phyloP scores from a whole-genome alignment of 2,329 filamentous ascomycete species.

The Colletotrichum nymphaeae region DNA sequence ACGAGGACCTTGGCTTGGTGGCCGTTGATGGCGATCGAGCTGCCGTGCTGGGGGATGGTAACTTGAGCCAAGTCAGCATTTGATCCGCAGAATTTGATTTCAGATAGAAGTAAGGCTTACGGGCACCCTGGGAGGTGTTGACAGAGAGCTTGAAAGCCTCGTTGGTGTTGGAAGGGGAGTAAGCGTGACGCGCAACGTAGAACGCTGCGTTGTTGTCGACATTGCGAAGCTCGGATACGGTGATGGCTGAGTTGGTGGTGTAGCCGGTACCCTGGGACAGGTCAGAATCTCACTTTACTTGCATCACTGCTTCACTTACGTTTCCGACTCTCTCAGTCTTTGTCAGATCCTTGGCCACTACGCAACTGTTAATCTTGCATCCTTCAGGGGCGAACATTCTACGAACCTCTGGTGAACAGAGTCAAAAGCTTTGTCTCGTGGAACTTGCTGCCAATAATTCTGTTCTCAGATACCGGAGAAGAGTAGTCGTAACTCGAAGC shows the following conservation, averaged over 20 bases:
- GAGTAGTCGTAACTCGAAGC: slow-evolving; percentile 74
- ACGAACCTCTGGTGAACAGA: slow-evolving; percentile 62
- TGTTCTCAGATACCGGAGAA: slow-evolving; percentile 69
- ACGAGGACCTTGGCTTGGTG: slow-evolving; percentile 72
- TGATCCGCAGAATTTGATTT: fast-evolving
- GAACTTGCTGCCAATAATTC: slow-evolving; percentile 68
- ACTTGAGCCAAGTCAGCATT: slow-evolving; percentile 41
- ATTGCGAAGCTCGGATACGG: slow-evolving; percentile 67
- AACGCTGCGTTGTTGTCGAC: slow-evolving; percentile 67
- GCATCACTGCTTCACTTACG: slow-evolving; percentile 14
- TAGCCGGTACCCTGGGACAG: slow-evolving; percentile 59
- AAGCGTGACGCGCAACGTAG: slow-evolving; percentile 67
- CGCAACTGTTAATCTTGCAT: not conserved
- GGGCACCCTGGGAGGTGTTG: slow-evolving; percentile 64
- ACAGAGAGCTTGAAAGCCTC: slow-evolving; percentile 67
- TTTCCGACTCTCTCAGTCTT: slow-evolving; percentile 61
- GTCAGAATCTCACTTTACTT: not conserved
- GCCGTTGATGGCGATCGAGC: slow-evolving; percentile 64
- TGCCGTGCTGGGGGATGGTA: slow-evolving; percentile 62
- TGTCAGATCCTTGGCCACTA: slow-evolving; percentile 64
- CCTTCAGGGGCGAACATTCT: no score
- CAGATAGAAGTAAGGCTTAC: slow-evolving; percentile 30
- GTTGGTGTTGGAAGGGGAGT: slow-evolving; percentile 61
- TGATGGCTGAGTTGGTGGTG: slow-evolving; percentile 62
- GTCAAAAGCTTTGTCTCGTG: slow-evolving; percentile 72